Evolutionary conservation across 2,329 filamentous ascomycete genomes (phyloP), one percentile per base, ranked within the genome.

Genomic region (Trichoderma breve): DNA sequence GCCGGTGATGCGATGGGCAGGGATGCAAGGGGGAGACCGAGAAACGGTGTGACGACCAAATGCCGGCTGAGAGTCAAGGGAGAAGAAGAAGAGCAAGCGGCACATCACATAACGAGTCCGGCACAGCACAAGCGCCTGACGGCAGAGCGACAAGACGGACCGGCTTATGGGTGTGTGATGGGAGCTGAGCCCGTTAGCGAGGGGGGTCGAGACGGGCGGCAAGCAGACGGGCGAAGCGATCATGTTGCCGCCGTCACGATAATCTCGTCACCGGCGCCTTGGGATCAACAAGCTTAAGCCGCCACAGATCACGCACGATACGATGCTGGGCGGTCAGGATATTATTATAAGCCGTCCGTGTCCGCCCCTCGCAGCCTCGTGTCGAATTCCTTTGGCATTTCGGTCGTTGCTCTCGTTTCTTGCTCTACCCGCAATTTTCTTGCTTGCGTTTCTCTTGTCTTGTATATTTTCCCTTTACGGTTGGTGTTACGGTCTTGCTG

Each of bases 241-340:
- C 39, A 61, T 70, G 21, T 70, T 70, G 66, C 66, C 66, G 66
- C 66, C 66, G 58, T 70, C 57, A 70, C 66, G 66, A 70, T 62
- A 21, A 21, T 70, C 65, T 70, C n/a, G 66, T 70, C 57, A 70
- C 66, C 57, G 57, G 66, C 66, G 66, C 66, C 39, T 69, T 70
- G 66, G 57, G 55, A 51, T 51, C 18, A 62, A 51, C 28, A 61
- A 51, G 66, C 57, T 70, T 36, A 53, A 61, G 43, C 39, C 6
- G 57, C 39, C 66, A 53, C 32, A 14, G n/a, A 36, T 53, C 47
- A 53, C n/a, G n/a, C 47, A 47, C 21, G 68, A 70, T 62, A 15
- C 34, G 15, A 43, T 39, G 36, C 36, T 18, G 36, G 36, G 36
- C 36, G 14, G 15, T 3, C 36, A 43, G 39, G 39, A 43, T 43